These are phyloP conservation scores for Coemansia sp. DNA, from an alignment of 371 early-diverging fungal species.

Conservation along the genomic window DNA sequence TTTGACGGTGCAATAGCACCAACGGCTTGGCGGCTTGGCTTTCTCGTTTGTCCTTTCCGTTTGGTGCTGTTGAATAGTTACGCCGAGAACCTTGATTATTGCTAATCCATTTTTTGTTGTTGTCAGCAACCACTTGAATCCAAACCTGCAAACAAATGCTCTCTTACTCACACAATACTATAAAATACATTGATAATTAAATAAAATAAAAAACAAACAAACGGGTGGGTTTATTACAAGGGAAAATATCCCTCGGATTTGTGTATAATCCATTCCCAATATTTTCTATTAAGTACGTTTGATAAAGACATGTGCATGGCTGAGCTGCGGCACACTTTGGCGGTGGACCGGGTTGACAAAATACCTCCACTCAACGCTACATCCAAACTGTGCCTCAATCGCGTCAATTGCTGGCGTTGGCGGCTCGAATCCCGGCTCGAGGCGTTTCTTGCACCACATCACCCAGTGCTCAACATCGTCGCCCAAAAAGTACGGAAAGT, in stretches of 20 bases:
- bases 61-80: too few relatives aligned
- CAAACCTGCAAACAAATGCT: too few relatives aligned
- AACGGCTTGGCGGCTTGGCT: too few relatives aligned
- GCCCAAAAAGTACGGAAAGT: constrained; percentile 61
- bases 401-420: constrained; percentile 19
- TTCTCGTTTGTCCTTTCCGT: too few relatives aligned
- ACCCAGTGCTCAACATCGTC: constrained; percentile 58
- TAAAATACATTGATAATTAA: not conserved
- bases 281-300: constrained; percentile 3
- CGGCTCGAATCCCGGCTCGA: constrained; percentile 43
- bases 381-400: constrained; percentile 28
- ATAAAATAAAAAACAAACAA: not conserved
- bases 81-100: too few relatives aligned
- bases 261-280: not conserved
- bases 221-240: not conserved
- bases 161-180: too few relatives aligned
- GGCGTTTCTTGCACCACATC: constrained; percentile 58
- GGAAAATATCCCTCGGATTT: not conserved
- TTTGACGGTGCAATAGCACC: not conserved
- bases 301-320: constrained; percentile 53
- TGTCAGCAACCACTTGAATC: too few relatives aligned
- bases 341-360: constrained; percentile 49
- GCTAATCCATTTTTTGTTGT: too few relatives aligned
- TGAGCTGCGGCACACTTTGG: constrained; percentile 54
- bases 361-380: constrained; percentile 34